These are phyloP conservation scores for Colletotrichum sp. DNA, from an alignment of 2,329 filamentous ascomycete species.

Conservation along the genomic window DNA sequence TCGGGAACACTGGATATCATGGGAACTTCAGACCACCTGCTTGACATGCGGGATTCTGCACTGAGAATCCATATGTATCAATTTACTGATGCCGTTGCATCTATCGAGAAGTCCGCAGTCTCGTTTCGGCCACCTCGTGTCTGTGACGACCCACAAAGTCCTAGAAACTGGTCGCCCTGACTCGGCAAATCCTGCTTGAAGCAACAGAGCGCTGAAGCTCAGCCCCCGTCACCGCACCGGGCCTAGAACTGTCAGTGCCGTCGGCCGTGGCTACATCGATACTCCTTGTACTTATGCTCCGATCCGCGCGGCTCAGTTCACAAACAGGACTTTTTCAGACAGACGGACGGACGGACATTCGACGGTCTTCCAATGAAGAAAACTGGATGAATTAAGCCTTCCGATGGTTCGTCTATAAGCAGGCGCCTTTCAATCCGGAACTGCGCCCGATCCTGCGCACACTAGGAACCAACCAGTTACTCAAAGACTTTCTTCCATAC, in stretches of 20 bases:
- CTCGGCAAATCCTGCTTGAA: neutral
- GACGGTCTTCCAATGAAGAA: neutral
- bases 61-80: neutral
- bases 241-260: neutral
- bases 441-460: neutral
- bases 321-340: neutral
- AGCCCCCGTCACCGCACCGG: neutral
- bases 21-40: neutral
- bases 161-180: neutral
- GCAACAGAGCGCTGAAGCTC: neutral
- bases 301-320: neutral
- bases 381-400: neutral
- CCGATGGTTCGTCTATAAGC: neutral
- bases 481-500: slow-evolving; percentile 29
- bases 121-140: neutral
- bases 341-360: neutral
- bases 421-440: neutral
- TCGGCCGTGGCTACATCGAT: neutral
- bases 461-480: neutral
- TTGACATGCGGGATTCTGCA: neutral
- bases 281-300: neutral
- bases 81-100: neutral
- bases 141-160: neutral
- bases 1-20: neutral
- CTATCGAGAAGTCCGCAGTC: neutral